These are phyloP conservation scores for Didymella arachidicola DNA, from an alignment of 2,329 filamentous ascomycete genomes.

Conservation along the genomic window DNA sequence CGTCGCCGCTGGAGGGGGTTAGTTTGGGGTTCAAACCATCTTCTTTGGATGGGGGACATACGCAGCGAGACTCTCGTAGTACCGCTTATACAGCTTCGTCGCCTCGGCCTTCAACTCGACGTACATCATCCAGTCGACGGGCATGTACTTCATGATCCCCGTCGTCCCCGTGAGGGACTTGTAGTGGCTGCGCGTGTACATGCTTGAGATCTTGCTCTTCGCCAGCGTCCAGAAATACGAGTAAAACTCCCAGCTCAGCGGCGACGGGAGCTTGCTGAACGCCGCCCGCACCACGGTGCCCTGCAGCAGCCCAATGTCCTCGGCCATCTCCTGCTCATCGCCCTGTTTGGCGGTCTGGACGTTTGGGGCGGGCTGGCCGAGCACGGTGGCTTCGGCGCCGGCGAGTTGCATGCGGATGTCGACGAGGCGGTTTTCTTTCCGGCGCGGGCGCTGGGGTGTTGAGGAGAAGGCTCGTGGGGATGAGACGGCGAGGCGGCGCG, in stretches of 20 bases:
- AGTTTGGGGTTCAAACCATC: too few species aligned
- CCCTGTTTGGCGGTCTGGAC: conserved; percentile 14
- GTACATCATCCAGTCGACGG: conserved; percentile 25
- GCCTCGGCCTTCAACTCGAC: conserved; percentile 50
- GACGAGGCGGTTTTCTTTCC: conserved; percentile 15
- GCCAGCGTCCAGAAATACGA: conserved; percentile 32
- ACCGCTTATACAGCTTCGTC: conserved; percentile 65
- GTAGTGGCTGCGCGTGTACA: conserved; percentile 32
- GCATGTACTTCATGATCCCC: conserved; percentile 22
- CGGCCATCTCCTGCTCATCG: conserved; percentile 21
- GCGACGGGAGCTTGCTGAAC: conserved; percentile 21
- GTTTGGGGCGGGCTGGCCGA: conserved; percentile 21
- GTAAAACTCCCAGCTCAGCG: conserved; percentile 18
- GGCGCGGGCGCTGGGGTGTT: conserved; percentile 25
- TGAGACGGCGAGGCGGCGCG: conserved; percentile 19
- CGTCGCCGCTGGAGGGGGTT: conserved; percentile 31
- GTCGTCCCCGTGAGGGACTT: conserved; percentile 26
- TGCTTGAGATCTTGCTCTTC: conserved; percentile 25
- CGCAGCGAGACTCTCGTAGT: conserved; percentile 67
- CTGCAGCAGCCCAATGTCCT: conserved; percentile 38
- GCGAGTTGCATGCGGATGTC: conserved; percentile 24
- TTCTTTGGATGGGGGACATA: conserved; percentile 13
- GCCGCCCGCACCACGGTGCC: conserved; percentile 31
- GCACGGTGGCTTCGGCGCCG: conserved; percentile 9
- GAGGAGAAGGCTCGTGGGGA: conserved; percentile 36